These are phyloP conservation scores for Calonectria pseudoturangicola DNA, from an alignment of 2,329 filamentous ascomycete species.

Conservation along the genomic window DNA sequence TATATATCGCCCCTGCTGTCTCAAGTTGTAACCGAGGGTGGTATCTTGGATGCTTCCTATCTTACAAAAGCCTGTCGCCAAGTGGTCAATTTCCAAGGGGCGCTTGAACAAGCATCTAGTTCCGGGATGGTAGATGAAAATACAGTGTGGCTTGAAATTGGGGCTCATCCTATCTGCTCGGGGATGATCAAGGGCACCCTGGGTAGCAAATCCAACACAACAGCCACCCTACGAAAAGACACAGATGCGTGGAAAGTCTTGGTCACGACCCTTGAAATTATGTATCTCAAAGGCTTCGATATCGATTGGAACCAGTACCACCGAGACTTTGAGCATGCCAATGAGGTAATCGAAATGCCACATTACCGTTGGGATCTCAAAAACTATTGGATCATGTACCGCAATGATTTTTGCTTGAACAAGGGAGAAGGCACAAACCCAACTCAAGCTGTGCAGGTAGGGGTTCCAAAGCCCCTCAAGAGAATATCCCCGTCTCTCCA, in stretches of 20 bases:
- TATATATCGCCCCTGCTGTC: conserved; percentile 79
- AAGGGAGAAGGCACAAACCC: conserved; percentile 70
- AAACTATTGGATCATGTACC: conserved; percentile 80
- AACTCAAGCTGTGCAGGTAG: background rate
- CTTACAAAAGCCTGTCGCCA: conserved; percentile 77
- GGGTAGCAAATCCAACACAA: conserved; percentile 69
- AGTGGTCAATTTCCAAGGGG: conserved; percentile 78
- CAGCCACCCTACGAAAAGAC: conserved; percentile 77
- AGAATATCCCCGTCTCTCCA: conserved; percentile 49
- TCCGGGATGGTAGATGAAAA: conserved; percentile 71
- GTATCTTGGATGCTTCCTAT: conserved; percentile 72
- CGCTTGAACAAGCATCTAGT: conserved; percentile 70
- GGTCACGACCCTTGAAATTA: conserved; percentile 70
- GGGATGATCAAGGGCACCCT: conserved; percentile 79
- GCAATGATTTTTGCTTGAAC: conserved; percentile 82
- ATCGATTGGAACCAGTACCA: conserved; percentile 83
- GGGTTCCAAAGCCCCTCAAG: conserved; percentile 31
- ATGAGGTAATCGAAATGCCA: conserved; percentile 76
- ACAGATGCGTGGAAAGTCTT: conserved; percentile 80
- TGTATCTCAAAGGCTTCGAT: conserved; percentile 77
- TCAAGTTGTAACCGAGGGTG: conserved; percentile 71
- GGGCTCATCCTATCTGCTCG: conserved; percentile 79
- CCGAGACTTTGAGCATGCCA: conserved; percentile 64
- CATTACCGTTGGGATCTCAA: conserved; percentile 84
- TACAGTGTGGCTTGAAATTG: conserved; percentile 80